phyloP scores from a whole-genome alignment of 148 eudicot genomes.

The Vaccinium corymbosum region DNA sequence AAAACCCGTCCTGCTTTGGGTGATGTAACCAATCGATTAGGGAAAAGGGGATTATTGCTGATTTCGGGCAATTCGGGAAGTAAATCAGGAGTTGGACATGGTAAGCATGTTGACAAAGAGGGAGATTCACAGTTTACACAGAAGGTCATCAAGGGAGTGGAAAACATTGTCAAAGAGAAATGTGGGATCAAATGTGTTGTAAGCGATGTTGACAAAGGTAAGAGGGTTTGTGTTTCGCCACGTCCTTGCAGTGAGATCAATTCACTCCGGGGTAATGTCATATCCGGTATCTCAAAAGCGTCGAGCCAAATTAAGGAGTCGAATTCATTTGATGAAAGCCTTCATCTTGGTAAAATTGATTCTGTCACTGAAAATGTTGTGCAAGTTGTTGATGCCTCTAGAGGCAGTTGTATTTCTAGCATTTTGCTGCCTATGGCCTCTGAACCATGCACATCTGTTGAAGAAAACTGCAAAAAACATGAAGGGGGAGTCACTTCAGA shows the following conservation, averaged over 20 bases:
- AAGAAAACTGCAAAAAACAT: slow-evolving; percentile 20
- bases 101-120: slow-evolving; percentile 5
- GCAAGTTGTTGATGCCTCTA: slow-evolving; percentile 20
- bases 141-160: slow-evolving; percentile 32
- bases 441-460: slow-evolving; percentile 21
- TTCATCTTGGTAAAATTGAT: slow-evolving; percentile 4
- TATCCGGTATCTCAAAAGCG: slow-evolving; percentile 14
- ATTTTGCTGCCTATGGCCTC: slow-evolving; percentile 18
- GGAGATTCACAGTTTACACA: slow-evolving; percentile 25
- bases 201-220: slow-evolving; percentile 27
- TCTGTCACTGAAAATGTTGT: slow-evolving; percentile 13
- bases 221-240: slow-evolving; percentile 37
- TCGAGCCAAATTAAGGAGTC: slow-evolving; percentile 23
- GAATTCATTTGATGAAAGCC: neutral
- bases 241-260: slow-evolving; percentile 26
- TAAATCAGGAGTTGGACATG: slow-evolving; percentile 25
- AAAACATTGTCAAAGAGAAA: slow-evolving; percentile 32
- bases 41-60: slow-evolving; percentile 39
- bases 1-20: slow-evolving; percentile 36
- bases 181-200: slow-evolving; percentile 12
- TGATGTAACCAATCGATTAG: slow-evolving; percentile 53
- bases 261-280: slow-evolving; percentile 22
- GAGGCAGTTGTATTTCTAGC: slow-evolving; percentile 20
- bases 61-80: slow-evolving; percentile 24
- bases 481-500: slow-evolving; percentile 20